phyloP scores from a whole-genome alignment of 352 stramenopile genomes.

The Globisporangium spinosum region DNA sequence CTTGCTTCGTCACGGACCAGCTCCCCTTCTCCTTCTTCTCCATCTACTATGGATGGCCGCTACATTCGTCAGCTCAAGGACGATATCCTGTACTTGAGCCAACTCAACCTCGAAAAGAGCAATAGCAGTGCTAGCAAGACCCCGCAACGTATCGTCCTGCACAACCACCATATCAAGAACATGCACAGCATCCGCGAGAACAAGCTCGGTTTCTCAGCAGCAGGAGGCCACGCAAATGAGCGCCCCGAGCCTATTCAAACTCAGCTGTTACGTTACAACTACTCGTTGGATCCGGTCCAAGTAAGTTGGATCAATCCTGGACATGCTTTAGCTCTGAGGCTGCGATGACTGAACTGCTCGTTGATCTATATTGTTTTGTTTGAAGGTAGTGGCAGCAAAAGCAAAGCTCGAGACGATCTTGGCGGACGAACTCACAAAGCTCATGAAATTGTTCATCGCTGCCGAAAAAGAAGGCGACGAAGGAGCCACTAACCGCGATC shows the following conservation, averaged over 20 bases:
- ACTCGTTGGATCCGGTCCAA: conserved; percentile 40
- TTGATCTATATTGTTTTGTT: background rate
- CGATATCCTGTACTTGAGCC: conserved; percentile 44
- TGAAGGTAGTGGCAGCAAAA: conserved; percentile 31
- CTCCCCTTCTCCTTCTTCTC: background rate
- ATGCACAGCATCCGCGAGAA: conserved; percentile 54
- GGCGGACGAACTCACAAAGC: conserved; percentile 19
- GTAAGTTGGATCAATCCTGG: conserved; percentile 13
- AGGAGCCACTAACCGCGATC: background rate
- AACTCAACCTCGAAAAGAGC: conserved; percentile 19
- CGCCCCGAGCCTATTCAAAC: conserved; percentile 20
- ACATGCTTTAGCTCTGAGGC: background rate
- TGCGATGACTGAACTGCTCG: background rate
- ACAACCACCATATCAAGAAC: conserved; percentile 50
- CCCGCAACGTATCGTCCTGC: background rate
- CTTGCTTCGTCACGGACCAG: background rate
- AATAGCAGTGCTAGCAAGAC: background rate
- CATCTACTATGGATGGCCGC: conserved; percentile 24
- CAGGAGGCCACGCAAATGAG: background rate
- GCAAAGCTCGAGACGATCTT: conserved; percentile 33
- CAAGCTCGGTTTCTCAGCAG: conserved; percentile 16
- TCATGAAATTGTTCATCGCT: conserved; percentile 27
- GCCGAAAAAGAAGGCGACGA: conserved; percentile 3
- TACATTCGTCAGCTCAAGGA: conserved; percentile 60
- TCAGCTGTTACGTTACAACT: conserved; percentile 44